Base-by-base conservation (phyloP, 371 early-diverging fungal species). In the Mortierella sp. region DNA sequence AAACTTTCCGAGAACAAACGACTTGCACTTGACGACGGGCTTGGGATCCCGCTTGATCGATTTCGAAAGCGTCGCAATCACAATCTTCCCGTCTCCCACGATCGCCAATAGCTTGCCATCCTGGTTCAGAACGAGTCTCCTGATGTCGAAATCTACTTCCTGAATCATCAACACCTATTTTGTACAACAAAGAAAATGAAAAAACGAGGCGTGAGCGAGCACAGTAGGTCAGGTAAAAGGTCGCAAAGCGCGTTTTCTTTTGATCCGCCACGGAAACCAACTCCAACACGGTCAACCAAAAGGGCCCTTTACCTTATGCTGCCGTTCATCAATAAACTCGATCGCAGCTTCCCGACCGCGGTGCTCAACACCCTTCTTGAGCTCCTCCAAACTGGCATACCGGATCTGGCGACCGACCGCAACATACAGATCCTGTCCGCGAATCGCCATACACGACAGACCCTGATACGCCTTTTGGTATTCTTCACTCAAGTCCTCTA, bases 1-100 rank as follows among this genome's bases (percentile, higher is more conserved):
- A 48, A 72, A 85, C 44, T 81, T 82, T 57, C 86, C 86, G 1
- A 85, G 72, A 0, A 76, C 71, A 73, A 81, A 85, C 46, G 86
- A 80, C 48, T 81, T 85, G 79, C 81, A 80, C 37, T 43, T 70
- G 46, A 85, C 34, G 40, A 67, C 77, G 21, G 69, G 73, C 46
- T 81, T 85, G 3, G 81, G 46, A 40, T 85, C 75, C 71, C 78
- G 79, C 51, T 53, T 72, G 34, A 74, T 67, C 2, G 74, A 50
- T 53, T 79, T 85, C 24, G 86, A 71, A 11, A 81, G 57, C 0
- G 73, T 77, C 4, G 79, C 86, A 48, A 85, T 73, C n/a, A 85
- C 86, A 53, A 85, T 76, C 74, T 81, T 85, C 54, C 81, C 86
- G 53, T 85, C 86, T 34, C 86, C 86, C 2, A 85, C 86, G 50